Base-by-base conservation (phyloP, 192 early-diverging fungal species). In the Coemansia sp. region DNA sequence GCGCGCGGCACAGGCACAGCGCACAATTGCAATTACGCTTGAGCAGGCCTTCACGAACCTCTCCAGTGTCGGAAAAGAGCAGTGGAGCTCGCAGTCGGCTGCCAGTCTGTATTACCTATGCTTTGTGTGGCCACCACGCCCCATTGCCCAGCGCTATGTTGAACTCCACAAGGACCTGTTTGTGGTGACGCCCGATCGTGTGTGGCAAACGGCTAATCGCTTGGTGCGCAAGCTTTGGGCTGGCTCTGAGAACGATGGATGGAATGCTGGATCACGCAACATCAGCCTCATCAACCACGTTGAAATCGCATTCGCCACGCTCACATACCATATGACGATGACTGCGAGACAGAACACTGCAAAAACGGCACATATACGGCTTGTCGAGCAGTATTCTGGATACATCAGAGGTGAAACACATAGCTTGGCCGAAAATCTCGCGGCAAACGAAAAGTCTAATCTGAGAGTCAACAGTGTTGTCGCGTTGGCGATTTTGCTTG, bases 111-210 rank as follows among this genome's bases (percentile, higher is more conserved):
- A 59, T 33, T 74, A 74, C 28, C 57, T 74, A 42, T 57, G 72
- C 57, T 74, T 74, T 74, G 72, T 74, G 6, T 74, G 72, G 72
- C 72, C 72, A 20, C 72, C 72, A 20, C 53, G 65, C 2, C 72
- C 72, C 6, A 74, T 74, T 40, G 13, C 41, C 0, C 57, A 58
- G 37, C 65, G 72, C 10, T 65, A 68, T 22, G 36, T 74, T 15
- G 72, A 74, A 52, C 65, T 74, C 2, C 72, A 74, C 10, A 31
- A 28, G 14, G 40, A 50, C 2, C 52, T 74, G 30, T 63, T 74
- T 52, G 31, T 38, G 13, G 72, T 74, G 52, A 74, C 72, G 20
- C 72, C 72, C 13, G 72, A 75, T 28, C 72, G 72, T n/a, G 67
- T 62, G 2, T 75, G 72, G 72, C 65, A 59, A 30, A 50, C 67